Evolutionary conservation across 1,284 basidiomycete species (phyloP).

Genomic region (Singerocomus inundabilis): DNA sequence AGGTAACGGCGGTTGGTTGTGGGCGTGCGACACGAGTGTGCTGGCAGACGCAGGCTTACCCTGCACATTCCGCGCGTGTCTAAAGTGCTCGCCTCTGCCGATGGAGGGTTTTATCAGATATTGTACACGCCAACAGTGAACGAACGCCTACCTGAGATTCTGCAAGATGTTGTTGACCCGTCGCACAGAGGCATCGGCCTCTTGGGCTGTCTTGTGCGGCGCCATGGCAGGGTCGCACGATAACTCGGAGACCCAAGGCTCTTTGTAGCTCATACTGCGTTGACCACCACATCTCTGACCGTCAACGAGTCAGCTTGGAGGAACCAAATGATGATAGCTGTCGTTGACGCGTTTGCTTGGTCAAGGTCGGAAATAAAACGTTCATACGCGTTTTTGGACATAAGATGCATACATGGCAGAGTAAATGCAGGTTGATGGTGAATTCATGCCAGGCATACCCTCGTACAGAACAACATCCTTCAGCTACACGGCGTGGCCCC

Average conservation of each 20-base stretch:
- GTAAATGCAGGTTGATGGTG: slow-evolving; percentile 16
- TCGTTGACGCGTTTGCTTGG: background rate
- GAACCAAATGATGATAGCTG: background rate
- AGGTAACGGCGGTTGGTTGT: slow-evolving; percentile 43
- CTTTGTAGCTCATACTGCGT: background rate
- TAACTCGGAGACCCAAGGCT: background rate
- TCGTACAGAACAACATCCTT: slow-evolving; percentile 29
- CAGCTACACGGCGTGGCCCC: slow-evolving; percentile 18
- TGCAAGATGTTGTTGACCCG: slow-evolving; percentile 50
- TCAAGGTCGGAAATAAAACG: background rate
- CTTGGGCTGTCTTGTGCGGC: slow-evolving; percentile 4
- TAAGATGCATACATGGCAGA: slow-evolving; percentile 28
- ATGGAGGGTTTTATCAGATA: background rate
- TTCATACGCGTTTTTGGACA: slow-evolving; percentile 30
- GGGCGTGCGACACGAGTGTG: slow-evolving; percentile 23
- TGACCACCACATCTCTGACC: slow-evolving; percentile 4
- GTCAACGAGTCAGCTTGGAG: background rate
- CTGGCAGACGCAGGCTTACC: slow-evolving; percentile 34
- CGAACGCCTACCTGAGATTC: slow-evolving; percentile 26
- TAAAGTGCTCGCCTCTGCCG: slow-evolving; percentile 61
- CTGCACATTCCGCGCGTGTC: slow-evolving; percentile 55
- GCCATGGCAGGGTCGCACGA: slow-evolving; percentile 10
- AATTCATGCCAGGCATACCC: slow-evolving; percentile 41
- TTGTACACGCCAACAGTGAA: background rate
- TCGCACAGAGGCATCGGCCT: slow-evolving; percentile 14